Percentiles rank a stretch among this genome's conserved stretches.
Conservation (phyloP, 2,329 filamentous ascomycete species). For the Arthrobotrys pseudoclavata region DNA sequence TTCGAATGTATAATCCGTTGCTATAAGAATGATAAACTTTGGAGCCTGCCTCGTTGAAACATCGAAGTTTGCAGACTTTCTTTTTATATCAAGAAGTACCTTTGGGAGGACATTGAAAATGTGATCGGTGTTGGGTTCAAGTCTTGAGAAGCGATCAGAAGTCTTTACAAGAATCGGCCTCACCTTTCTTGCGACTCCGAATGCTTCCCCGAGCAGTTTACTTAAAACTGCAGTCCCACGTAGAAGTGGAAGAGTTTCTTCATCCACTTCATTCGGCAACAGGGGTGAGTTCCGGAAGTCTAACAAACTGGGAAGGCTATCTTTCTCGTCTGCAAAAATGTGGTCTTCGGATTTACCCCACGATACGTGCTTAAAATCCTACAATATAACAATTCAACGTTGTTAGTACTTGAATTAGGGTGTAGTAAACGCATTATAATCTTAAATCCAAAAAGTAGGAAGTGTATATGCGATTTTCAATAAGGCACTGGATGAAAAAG, state of each 20-base stretch:
- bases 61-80: not conserved
- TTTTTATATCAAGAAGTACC: slow-evolving; percentile 6
- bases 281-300: not conserved
- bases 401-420: not conserved
- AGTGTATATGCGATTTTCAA: too few species aligned
- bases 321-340: slow-evolving; percentile 6
- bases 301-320: not conserved
- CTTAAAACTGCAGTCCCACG: slow-evolving; percentile 9
- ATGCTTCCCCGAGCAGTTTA: not conserved
- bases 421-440: too few species aligned
- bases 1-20: not conserved
- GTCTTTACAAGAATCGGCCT: slow-evolving; percentile 16
- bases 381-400: not conserved
- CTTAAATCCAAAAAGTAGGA: too few species aligned
- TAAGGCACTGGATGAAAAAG: too few species aligned
- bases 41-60: not conserved
- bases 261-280: not conserved
- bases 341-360: slow-evolving; percentile 14
- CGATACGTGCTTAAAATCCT: slow-evolving; percentile 16
- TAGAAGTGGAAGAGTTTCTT: not conserved
- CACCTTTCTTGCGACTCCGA: not conserved
- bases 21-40: not conserved
- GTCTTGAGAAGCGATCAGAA: not conserved
- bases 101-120: not conserved
- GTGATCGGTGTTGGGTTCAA: not conserved